These are phyloP conservation scores for Cymbidium sinense DNA, from an alignment of 106 monocot species.

Conservation along the genomic window DNA sequence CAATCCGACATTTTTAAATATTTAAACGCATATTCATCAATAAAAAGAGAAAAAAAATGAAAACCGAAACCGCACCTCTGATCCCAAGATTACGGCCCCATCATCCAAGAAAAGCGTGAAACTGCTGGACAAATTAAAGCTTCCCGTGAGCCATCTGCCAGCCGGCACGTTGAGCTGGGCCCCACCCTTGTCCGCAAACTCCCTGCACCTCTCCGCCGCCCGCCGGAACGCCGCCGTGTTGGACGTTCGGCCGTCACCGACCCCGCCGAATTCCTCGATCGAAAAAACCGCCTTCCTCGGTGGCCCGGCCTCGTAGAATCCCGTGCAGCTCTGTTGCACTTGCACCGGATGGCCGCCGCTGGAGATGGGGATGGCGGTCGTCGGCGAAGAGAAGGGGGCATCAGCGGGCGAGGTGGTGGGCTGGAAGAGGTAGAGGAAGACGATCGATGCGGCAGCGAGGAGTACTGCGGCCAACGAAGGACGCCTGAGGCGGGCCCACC, in stretches of 20 bases:
- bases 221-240: constrained; percentile 64
- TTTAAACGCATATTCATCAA: too few species aligned
- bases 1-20: too few species aligned
- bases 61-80: constrained; percentile 38
- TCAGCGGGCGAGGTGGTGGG: not conserved
- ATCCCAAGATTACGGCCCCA: constrained; percentile 77
- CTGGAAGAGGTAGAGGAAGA: constrained; percentile 24
- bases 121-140: constrained; percentile 86
- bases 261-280: constrained; percentile 60
- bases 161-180: constrained; percentile 56
- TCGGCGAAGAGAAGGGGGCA: not conserved
- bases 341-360: not conserved
- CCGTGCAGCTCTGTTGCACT: constrained; percentile 17
- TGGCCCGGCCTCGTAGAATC: constrained; percentile 28
- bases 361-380: not conserved
- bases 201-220: constrained; percentile 35
- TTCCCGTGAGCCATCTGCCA: constrained; percentile 84
- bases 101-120: constrained; percentile 83
- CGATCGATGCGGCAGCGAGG: constrained; percentile 18
- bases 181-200: constrained; percentile 38
- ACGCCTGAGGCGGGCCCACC: constrained; percentile 8
- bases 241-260: constrained; percentile 69
- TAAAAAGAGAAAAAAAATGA: too few species aligned
- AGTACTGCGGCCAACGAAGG: constrained; percentile 24
- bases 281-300: constrained; percentile 20